A percentile compares a stretch with the other conserved stretches of the same genome.
phyloP scores from a whole-genome alignment of 441 rosid species.

The Pelargonium cotyledonis region DNA sequence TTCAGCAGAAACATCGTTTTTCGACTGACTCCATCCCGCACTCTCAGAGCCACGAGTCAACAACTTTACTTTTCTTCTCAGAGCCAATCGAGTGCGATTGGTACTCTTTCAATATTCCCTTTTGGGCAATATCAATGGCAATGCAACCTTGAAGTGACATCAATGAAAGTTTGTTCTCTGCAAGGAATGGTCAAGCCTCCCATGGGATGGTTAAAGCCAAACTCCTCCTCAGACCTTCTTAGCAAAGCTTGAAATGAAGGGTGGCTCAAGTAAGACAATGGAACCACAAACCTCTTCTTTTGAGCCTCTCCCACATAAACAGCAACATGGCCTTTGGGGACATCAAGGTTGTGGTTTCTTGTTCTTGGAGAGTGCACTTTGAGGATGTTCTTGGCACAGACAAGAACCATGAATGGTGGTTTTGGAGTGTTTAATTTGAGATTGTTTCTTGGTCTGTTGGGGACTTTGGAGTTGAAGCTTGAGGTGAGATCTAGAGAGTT shows the following conservation, averaged over 20 bases:
- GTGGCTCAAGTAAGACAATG: conserved; percentile 26
- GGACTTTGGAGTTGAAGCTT: not conserved
- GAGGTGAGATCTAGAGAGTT: not conserved
- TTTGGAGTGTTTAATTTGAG: too few species aligned
- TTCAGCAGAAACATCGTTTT: too few species aligned
- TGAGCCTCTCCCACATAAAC: not conserved
- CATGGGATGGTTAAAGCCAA: conserved; percentile 15
- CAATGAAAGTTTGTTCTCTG: conserved; percentile 15
- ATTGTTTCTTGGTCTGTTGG: too few species aligned
- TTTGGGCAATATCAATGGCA: too few species aligned
- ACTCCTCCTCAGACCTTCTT: not conserved
- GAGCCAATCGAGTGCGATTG: too few species aligned
- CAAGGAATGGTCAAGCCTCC: conserved; percentile 26
- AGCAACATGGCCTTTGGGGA: not conserved
- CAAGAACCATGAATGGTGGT: not conserved
- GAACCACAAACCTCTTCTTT: not conserved
- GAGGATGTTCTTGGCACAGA: not conserved
- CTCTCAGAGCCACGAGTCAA: too few species aligned
- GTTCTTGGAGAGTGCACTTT: not conserved
- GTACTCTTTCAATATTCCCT: too few species aligned
- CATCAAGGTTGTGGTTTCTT: not conserved
- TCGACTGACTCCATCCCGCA: too few species aligned
- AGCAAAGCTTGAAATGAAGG: conserved; percentile 18
- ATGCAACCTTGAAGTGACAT: conserved; percentile 8
- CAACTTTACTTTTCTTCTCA: too few species aligned